Percentiles rank a stretch among this genome's conserved stretches.
Conservation (phyloP, 176 grass and related monocot genomes). For the Aegilops sharonensis region DNA sequence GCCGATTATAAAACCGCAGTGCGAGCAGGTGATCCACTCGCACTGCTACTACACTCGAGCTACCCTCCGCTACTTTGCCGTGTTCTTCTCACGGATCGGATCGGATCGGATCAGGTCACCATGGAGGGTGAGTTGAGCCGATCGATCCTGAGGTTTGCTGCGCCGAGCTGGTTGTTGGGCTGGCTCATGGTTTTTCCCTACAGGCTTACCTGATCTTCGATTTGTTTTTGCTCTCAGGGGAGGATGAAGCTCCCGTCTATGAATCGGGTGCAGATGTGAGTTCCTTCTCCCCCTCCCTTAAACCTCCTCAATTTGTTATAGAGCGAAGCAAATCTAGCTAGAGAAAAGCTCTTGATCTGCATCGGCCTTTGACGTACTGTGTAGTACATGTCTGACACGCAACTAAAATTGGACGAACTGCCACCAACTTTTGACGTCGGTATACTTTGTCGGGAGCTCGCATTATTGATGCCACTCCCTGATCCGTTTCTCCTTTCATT, state of each 20-base stretch:
- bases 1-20: background rate
- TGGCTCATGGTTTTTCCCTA: no score
- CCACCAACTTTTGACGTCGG: background rate
- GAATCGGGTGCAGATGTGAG: slow-evolving; percentile 26
- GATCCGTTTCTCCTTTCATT: background rate
- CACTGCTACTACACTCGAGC: background rate
- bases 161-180: no score
- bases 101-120: background rate
- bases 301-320: background rate
- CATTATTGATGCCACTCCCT: background rate
- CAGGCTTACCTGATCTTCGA: background rate
- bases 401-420: background rate
- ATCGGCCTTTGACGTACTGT: background rate
- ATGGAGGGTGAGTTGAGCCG: slow-evolving; percentile 17
- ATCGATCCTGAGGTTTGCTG: background rate
- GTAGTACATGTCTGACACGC: background rate
- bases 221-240: background rate
- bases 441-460: background rate
- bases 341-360: background rate
- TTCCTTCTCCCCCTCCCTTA: background rate
- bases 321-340: background rate
- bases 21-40: background rate
- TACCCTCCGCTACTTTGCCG: background rate
- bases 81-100: background rate
- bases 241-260: slow-evolving; percentile 32